Evolutionary conservation across 1,284 basidiomycete species (phyloP).

Genomic region (Ceratobasidium sp.): DNA sequence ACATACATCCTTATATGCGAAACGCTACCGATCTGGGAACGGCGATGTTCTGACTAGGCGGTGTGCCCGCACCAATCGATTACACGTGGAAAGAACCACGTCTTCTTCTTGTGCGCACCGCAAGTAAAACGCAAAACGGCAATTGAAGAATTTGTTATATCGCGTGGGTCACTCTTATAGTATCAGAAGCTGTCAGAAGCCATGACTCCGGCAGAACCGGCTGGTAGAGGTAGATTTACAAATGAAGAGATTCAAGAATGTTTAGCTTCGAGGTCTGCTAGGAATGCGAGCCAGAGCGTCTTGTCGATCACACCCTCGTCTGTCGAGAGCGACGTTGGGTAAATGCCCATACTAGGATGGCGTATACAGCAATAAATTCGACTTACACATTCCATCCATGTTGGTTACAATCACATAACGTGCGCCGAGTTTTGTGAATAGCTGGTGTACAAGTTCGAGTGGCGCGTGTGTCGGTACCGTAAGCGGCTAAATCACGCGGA

Average conservation of each 20-base stretch:
- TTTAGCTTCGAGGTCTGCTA: conserved; percentile 55
- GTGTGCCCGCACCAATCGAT: background rate
- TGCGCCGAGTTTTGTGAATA: conserved; percentile 93
- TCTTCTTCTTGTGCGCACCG: background rate
- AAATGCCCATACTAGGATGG: conserved; percentile 18
- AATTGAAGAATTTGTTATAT: background rate
- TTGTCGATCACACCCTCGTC: conserved; percentile 93
- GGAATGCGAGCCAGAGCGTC: conserved; percentile 89
- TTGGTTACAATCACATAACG: conserved; percentile 89
- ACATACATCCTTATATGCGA: conserved; percentile 4
- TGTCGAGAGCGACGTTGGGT: conserved; percentile 53
- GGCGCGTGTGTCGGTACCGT: conserved; percentile 86
- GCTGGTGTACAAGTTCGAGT: conserved; percentile 88
- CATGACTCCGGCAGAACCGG: conserved; percentile 1
- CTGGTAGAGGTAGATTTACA: conserved; percentile 14
- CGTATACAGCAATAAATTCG: background rate
- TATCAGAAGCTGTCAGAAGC: background rate
- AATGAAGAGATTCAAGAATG: conserved; percentile 25
- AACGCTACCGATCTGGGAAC: background rate
- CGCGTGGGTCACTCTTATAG: conserved; percentile 34
- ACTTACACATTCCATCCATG: conserved; percentile 83
- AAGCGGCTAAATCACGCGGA: conserved; percentile 65
- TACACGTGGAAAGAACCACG: conserved; percentile 28
- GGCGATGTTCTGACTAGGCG: background rate
- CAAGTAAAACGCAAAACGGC: conserved; percentile 12